Evolutionary conservation across 2,329 filamentous ascomycete genomes (phyloP).

Genomic region (Hypoxylon sp.): DNA sequence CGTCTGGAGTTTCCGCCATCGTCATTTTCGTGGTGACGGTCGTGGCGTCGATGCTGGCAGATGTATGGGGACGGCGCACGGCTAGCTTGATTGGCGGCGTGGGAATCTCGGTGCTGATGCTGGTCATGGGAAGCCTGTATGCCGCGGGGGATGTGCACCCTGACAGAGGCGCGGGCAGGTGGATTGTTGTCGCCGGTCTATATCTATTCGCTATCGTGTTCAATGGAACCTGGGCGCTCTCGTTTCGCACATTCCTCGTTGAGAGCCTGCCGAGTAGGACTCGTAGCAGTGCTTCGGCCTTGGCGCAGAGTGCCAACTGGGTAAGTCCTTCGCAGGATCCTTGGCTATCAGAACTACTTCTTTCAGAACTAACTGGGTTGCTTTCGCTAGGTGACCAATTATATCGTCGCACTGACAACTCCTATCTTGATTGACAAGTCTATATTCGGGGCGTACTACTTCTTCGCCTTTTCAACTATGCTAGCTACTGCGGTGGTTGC

Average conservation of each 20-base stretch:
- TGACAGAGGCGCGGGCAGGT: background rate
- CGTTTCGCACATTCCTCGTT: background rate
- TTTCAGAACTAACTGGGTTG: background rate
- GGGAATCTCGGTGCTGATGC: background rate
- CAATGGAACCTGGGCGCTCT: background rate
- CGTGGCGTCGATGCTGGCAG: background rate
- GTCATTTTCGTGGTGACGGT: background rate
- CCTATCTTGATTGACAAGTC: background rate
- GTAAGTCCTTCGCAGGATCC: background rate
- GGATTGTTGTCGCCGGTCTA: background rate
- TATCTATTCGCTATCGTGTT: background rate
- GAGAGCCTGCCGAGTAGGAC: background rate
- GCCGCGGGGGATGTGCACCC: background rate
- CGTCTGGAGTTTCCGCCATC: background rate
- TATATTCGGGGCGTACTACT: background rate
- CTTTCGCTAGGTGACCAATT: background rate
- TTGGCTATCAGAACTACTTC: background rate
- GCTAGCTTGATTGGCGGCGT: background rate
- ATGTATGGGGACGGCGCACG: background rate
- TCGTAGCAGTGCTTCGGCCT: background rate
- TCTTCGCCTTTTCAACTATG: background rate
- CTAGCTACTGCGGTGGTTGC: background rate
- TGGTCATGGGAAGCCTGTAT: background rate
- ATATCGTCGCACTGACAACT: background rate
- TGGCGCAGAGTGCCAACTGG: background rate